These are phyloP conservation scores for Candida albicans DNA, from an alignment of 1,139 yeast genomes.

Conservation along the genomic window DNA sequence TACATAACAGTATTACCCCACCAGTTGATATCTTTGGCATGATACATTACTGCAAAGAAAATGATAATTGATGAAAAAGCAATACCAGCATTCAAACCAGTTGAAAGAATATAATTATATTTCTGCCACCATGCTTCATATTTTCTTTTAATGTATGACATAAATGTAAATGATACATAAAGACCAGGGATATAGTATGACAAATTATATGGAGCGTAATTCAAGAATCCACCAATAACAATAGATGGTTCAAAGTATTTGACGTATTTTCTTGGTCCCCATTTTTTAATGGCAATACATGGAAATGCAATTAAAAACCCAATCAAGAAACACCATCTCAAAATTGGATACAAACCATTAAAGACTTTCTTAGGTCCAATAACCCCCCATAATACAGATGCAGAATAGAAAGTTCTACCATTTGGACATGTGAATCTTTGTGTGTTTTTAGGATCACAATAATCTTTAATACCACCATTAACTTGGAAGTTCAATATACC, in stretches of 20 bases:
- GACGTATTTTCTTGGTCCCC: constrained; percentile 29
- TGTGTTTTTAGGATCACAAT: constrained; percentile 38
- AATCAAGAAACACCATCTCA: constrained; percentile 53
- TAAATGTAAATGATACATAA: constrained; percentile 42
- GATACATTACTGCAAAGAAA: constrained; percentile 54
- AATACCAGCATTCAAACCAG: constrained; percentile 53
- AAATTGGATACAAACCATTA: constrained; percentile 45
- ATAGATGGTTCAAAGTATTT: constrained; percentile 45
- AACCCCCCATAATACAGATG: constrained; percentile 64
- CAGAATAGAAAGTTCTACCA: constrained; percentile 48
- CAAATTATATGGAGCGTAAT: constrained; percentile 52
- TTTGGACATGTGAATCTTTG: constrained; percentile 51
- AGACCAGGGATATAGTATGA: constrained; percentile 47
- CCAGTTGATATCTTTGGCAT: constrained; percentile 44
- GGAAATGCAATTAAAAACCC: constrained; percentile 49
- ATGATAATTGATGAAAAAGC: constrained; percentile 53
- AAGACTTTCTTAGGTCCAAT: constrained; percentile 58
- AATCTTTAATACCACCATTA: constrained; percentile 10
- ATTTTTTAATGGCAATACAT: constrained; percentile 41
- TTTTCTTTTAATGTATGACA: constrained; percentile 45
- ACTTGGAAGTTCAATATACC: constrained; percentile 56
- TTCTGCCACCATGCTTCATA: constrained; percentile 57
- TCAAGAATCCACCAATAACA: constrained; percentile 38
- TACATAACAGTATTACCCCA: constrained; percentile 57
- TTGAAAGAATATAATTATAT: constrained; percentile 54